These are phyloP conservation scores for Exobasidium cylindrosporum DNA, from an alignment of 1,284 basidiomycete species.

Conservation along the genomic window DNA sequence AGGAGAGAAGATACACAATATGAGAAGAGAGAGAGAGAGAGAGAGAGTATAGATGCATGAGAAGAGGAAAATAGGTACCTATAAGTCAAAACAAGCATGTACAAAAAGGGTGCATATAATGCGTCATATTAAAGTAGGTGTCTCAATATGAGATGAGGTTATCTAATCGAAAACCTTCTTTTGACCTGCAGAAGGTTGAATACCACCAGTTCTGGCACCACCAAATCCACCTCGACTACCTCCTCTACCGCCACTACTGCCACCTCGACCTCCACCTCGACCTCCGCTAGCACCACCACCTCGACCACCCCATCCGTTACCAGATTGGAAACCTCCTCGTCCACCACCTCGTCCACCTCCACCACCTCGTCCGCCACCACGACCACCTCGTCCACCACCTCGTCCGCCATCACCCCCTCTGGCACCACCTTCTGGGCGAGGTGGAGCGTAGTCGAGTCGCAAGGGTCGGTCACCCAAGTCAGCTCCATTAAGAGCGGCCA, in stretches of 20 bases:
- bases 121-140: no score
- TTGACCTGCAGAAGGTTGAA: slow-evolving; percentile 8
- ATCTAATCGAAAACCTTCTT: slow-evolving; percentile 20
- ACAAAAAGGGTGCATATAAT: neutral
- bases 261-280: slow-evolving; percentile 9
- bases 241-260: slow-evolving; percentile 15
- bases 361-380: slow-evolving; percentile 16
- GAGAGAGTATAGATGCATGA: neutral
- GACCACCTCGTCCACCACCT: slow-evolving; percentile 12
- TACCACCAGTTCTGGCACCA: slow-evolving; percentile 15
- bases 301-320: slow-evolving; percentile 11
- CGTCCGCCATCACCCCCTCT: slow-evolving; percentile 25
- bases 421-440: slow-evolving; percentile 64
- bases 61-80: neutral
- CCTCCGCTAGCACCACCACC: slow-evolving; percentile 12
- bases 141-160: neutral
- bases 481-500: slow-evolving; percentile 66
- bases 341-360: slow-evolving; percentile 10
- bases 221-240: slow-evolving; percentile 11
- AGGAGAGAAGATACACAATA: neutral
- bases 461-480: slow-evolving; percentile 80
- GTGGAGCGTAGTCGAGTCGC: slow-evolving; percentile 85
- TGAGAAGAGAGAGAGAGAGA: neutral
- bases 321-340: slow-evolving; percentile 4
- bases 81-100: slow-evolving; percentile 1